Base-by-base conservation (phyloP, 2,329 filamentous ascomycete species). In the Colletotrichum sp. region DNA sequence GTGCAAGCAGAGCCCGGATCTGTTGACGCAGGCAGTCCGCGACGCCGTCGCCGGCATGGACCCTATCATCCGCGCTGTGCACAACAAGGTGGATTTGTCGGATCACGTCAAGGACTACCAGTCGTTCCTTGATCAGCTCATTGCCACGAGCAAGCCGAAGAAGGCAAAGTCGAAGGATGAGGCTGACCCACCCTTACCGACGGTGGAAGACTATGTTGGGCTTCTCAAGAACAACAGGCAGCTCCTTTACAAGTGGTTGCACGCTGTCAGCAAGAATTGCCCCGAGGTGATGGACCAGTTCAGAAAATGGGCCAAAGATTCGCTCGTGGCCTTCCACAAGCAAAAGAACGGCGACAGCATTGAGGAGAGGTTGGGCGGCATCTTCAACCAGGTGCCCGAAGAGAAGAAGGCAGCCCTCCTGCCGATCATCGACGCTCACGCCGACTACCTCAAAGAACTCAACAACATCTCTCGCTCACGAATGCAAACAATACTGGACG, bases 131-230 rank as follows among this genome's bases (percentile, higher is more conserved):
- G 90, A 90, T 7, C 94, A 96, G 77, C 90, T 96, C 73, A 91
- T 97, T 82, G 91, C 92, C 77, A 86, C 87, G 4, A 88, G 87
- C 79, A 89, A 88, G 78, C 85, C 88, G 81, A 87, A 85, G 70
- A 85, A 85, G 71, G 78, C 66, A 7, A 79, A 72, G n/a, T 72
- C 76, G 43, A 66, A 71, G 21, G 66, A 77, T 4, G 84, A 85
- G 12, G 87, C 88, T 32, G 79, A 83, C 59, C 78, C 81, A 3
- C 16, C 65, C 14, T 55, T 66, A 28, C 91, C 94, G 0, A 92
- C 90, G 0, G 93, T 96, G 1, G 92, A 94, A 77, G 94, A 96
- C 79, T 96, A 93, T 77, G 92, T 95, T 10, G 84, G 88, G 16
- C 84, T 96, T 2, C 84, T 96, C 16, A 89, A 90, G 77, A 90